Base-by-base conservation (phyloP, 495 filamentous ascomycete species). In the Lasiosphaeria ovina region DNA sequence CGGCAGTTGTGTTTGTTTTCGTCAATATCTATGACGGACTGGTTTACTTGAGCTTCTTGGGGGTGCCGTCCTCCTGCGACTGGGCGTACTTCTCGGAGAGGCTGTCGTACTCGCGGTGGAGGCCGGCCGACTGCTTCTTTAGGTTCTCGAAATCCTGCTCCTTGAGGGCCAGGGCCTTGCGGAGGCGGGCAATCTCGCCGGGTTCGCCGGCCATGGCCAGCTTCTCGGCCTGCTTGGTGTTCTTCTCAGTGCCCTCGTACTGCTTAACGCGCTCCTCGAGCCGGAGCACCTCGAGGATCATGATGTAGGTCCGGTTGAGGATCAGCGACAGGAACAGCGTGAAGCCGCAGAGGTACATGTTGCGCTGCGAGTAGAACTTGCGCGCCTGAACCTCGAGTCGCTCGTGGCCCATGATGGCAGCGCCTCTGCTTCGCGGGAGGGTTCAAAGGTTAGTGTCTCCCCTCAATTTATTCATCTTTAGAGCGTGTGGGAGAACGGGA, bases 271-370 rank as follows among this genome's bases (percentile, higher is more conserved):
- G 89, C 77, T 94, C 90, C 78, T 98, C 93, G 33, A 98, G 90
- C 61, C 90, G 90, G 60, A 98, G 86, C 9, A 89, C 84, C 63
- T 98, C 94, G 54, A 98, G 84, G 71, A 97, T 98, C 91, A 98
- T 92, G 69, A 85, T 87, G 81, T 98, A 97, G 67, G 95, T 98
- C 71, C 95, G 93, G 85, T 98, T 98, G 70, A 98, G 91, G 77
- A 98, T 98, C 49, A 98, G 81, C 42, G 93, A 97, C 58, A 98
- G 87, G 87, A 98, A 98, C 60, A 98, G 89, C 0, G 94, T 98
- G 82, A 98, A 98, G 67, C 94, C 94, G 78, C 95, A 98, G 58
- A 98, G 92, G 80, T 98, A 98, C 95, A 98, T 97, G 85, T 98
- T 98, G 72, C 94, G 93, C 79, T 98, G 93, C 60, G 93, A 96